Evolutionary conservation across 1,139 yeast genomes (phyloP).

Genomic region (Scheffersomyces lignicola): DNA sequence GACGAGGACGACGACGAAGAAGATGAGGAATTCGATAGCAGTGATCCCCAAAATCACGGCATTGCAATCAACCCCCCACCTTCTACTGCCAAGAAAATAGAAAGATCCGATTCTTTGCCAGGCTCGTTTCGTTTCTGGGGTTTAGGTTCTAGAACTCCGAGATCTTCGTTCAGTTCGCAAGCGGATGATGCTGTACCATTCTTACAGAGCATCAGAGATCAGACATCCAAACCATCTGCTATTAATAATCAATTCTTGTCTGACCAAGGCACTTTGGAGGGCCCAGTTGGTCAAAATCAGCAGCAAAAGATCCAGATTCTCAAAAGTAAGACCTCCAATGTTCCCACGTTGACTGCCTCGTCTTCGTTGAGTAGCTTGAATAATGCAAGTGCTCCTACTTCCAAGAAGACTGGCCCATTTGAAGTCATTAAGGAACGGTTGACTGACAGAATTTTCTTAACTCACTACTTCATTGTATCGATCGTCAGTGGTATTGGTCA

Average conservation of each 20-base stretch:
- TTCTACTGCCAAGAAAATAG: conserved; percentile 7
- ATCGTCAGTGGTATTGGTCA: conserved; percentile 41
- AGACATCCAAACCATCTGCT: neutral
- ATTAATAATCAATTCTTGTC: neutral
- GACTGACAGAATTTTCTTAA: conserved; percentile 26
- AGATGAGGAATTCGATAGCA: no score
- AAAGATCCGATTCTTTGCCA: conserved; percentile 18
- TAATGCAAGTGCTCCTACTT: neutral
- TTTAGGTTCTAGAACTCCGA: conserved; percentile 21
- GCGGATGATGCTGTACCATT: conserved; percentile 7
- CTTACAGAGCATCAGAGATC: conserved; percentile 6
- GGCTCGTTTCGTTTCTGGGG: conserved; percentile 47
- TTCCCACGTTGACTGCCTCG: neutral
- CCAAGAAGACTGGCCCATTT: conserved; percentile 18
- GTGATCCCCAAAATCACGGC: neutral
- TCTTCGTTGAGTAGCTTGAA: conserved; percentile 2
- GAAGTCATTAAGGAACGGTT: conserved; percentile 25
- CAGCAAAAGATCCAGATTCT: conserved; percentile 4
- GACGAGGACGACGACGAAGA: conserved; percentile 6
- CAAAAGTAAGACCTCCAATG: neutral
- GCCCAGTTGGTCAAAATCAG: conserved; percentile 4
- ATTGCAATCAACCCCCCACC: conserved; percentile 5
- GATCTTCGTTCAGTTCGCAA: conserved; percentile 21
- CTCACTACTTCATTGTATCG: conserved; percentile 37
- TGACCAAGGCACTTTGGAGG: neutral